Evolutionary conservation across 2,329 filamentous ascomycete genomes (phyloP).

Genomic region (Colletotrichum cereale): DNA sequence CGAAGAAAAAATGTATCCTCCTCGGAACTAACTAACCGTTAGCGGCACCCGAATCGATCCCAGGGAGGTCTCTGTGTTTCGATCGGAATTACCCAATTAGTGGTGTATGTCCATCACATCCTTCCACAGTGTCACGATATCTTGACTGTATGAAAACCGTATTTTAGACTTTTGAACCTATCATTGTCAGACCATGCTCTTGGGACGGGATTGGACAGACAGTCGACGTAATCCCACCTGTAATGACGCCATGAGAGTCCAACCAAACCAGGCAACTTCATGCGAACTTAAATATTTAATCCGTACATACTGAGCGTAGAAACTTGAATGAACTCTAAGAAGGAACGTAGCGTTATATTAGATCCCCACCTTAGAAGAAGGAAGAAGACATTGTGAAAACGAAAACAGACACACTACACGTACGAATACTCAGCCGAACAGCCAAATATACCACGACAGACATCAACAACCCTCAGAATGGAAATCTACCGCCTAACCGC

Average conservation of each 20-base stretch:
- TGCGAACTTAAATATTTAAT: not conserved
- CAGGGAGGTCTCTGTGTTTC: too few relatives aligned
- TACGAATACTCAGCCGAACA: not conserved
- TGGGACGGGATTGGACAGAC: not conserved
- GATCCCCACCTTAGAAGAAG: not conserved
- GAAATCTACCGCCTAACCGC: slow-evolving; percentile 2
- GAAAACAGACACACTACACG: not conserved
- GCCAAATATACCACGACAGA: not conserved
- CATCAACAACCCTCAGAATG: slow-evolving; percentile 12
- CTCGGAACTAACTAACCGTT: too few relatives aligned
- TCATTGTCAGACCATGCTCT: slow-evolving; percentile 13
- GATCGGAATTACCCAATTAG: too few relatives aligned
- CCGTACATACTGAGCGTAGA: not conserved
- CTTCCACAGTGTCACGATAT: not conserved
- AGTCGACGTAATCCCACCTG: not conserved
- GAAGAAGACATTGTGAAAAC: not conserved
- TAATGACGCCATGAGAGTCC: too few relatives aligned
- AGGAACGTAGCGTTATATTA: not conserved
- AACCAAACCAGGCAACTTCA: not conserved
- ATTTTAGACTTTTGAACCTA: slow-evolving; percentile 7
- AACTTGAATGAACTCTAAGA: not conserved
- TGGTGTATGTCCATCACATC: too few relatives aligned
- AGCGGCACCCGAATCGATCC: too few relatives aligned
- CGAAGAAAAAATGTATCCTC: too few relatives aligned
- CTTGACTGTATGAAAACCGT: not conserved